Evolutionary conservation across 495 filamentous ascomycete species (phyloP).

Genomic region (Podospora tetraspora): DNA sequence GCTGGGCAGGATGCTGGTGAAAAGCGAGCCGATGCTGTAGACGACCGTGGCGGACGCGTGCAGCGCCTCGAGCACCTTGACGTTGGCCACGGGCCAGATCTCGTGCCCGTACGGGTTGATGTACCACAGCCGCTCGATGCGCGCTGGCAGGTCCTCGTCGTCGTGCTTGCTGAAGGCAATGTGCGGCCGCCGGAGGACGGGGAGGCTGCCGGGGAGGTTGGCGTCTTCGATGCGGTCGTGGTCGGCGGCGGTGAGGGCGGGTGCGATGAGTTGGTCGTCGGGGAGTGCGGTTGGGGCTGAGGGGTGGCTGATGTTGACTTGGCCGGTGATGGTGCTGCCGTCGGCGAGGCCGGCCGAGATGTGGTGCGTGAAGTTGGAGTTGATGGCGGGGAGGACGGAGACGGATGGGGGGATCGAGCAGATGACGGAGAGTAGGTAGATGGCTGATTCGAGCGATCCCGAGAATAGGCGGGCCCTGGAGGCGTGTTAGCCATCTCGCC

Average conservation of each 20-base stretch:
- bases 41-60: constrained; percentile 60
- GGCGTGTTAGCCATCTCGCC: neutral
- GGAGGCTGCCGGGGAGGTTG: constrained; percentile 78
- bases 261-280: constrained; percentile 32
- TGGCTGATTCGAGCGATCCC: constrained; percentile 73
- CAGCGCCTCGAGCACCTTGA: constrained; percentile 66
- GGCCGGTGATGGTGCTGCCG: constrained; percentile 77
- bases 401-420: constrained; percentile 70
- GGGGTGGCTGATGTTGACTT: constrained; percentile 90
- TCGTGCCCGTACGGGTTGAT: constrained; percentile 94
- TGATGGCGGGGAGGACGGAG: constrained; percentile 80
- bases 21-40: constrained; percentile 87
- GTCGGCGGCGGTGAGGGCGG: constrained; percentile 18
- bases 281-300: constrained; percentile 49
- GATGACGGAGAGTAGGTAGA: constrained; percentile 76
- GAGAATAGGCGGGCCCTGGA: constrained; percentile 67
- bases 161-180: constrained; percentile 70
- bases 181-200: constrained; percentile 70
- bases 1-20: constrained; percentile 72
- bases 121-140: constrained; percentile 86
- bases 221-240: constrained; percentile 64
- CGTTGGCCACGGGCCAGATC: constrained; percentile 75
- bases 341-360: constrained; percentile 78
- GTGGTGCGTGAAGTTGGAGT: constrained; percentile 89
- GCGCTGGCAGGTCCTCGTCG: constrained; percentile 61